A percentile compares a stretch with the other conserved stretches of the same genome.
Conservation (phyloP, 495 filamentous ascomycete genomes). For the Penicillium maclennaniae region DNA sequence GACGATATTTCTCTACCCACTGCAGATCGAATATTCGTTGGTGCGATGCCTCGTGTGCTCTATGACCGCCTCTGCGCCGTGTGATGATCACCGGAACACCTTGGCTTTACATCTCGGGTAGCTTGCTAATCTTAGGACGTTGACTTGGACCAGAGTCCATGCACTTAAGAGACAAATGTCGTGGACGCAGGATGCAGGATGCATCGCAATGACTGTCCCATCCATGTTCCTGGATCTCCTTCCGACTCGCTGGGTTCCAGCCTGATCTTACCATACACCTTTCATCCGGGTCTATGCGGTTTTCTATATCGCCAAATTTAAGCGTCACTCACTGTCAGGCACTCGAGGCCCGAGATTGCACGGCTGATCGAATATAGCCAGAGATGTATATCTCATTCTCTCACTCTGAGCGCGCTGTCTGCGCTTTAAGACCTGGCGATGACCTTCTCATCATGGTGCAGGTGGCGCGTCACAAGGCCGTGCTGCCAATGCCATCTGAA, state of each 20-base stretch:
- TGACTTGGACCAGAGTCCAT: background rate
- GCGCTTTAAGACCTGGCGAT: background rate
- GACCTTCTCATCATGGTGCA: background rate
- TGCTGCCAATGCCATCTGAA: background rate
- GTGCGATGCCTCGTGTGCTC: background rate
- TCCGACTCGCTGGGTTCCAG: conserved; percentile 5
- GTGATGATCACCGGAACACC: background rate
- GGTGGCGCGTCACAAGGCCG: conserved; percentile 1
- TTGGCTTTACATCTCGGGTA: background rate
- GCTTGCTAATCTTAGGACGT: background rate
- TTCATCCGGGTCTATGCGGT: background rate
- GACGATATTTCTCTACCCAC: background rate
- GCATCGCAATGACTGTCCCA: background rate
- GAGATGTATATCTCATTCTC: background rate
- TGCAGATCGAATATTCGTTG: background rate
- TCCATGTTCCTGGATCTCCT: background rate
- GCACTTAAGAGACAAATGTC: background rate
- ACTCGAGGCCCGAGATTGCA: background rate
- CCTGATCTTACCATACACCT: background rate
- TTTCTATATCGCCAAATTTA: background rate
- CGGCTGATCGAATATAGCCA: background rate
- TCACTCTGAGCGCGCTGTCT: background rate
- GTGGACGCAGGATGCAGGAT: background rate
- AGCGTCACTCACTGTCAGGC: background rate
- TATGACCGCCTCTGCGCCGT: background rate